Evolutionary conservation across 2,329 filamentous ascomycete genomes (phyloP).

Genomic region (Chaetomium strumarium): DNA sequence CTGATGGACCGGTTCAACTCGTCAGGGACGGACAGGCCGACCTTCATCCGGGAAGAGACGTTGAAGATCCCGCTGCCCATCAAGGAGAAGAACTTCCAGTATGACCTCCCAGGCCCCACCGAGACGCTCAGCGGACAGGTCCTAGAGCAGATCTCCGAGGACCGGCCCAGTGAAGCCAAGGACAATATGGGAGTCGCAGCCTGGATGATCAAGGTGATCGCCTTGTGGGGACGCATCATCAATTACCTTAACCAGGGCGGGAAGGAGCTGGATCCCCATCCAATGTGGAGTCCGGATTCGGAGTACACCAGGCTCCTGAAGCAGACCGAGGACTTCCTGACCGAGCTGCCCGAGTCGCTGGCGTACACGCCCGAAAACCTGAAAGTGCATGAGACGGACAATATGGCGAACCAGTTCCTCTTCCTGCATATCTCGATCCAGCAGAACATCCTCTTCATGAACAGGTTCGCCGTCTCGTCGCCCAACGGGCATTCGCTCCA

Average conservation of each 20-base stretch:
- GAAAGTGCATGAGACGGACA: slow-evolving; percentile 75
- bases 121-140: slow-evolving; percentile 73
- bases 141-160: slow-evolving; percentile 54
- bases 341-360: slow-evolving; percentile 63
- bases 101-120: slow-evolving; percentile 84
- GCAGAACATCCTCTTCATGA: slow-evolving; percentile 85
- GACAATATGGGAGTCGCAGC: slow-evolving; percentile 93
- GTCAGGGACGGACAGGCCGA: slow-evolving; percentile 85
- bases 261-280: slow-evolving; percentile 67
- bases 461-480: slow-evolving; percentile 75
- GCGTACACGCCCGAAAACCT: slow-evolving; percentile 76
- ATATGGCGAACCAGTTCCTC: slow-evolving; percentile 83
- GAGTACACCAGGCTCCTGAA: slow-evolving; percentile 64
- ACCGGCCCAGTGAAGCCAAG: slow-evolving; percentile 58
- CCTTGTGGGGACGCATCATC: slow-evolving; percentile 85
- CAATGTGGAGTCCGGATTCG: slow-evolving; percentile 80
- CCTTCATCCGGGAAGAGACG: slow-evolving; percentile 84
- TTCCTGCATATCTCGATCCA: slow-evolving; percentile 87
- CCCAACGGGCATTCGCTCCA: slow-evolving; percentile 58
- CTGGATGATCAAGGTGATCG: slow-evolving; percentile 78
- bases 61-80: slow-evolving; percentile 86
- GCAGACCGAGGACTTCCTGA: slow-evolving; percentile 64
- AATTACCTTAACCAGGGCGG: slow-evolving; percentile 88
- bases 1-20: slow-evolving; percentile 98
- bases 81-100: slow-evolving; percentile 81